These are phyloP conservation scores for Panaeolus papilionaceus DNA, from an alignment of 768 basidiomycete species.

Conservation along the genomic window DNA sequence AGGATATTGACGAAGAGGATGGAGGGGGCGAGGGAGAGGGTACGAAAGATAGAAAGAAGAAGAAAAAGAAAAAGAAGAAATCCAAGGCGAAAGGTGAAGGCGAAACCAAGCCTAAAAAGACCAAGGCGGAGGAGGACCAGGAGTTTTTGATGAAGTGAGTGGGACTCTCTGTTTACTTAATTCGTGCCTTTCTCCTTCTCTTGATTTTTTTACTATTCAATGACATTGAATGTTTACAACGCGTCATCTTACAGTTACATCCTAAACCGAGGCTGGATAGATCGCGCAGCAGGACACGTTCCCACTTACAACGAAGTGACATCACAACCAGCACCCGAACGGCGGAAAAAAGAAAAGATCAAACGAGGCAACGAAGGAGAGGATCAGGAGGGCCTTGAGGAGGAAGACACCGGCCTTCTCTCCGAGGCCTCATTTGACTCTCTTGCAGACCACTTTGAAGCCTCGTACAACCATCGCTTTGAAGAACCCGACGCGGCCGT, in stretches of 20 bases:
- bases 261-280: conserved; percentile 97
- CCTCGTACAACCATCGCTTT: conserved; percentile 97
- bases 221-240: conserved; percentile 6
- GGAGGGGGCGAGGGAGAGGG: conserved; percentile 26
- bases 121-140: conserved; percentile 73
- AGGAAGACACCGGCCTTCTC: conserved; percentile 48
- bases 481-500: conserved; percentile 83
- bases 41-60: conserved; percentile 42
- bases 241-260: conserved; percentile 72
- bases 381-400: conserved; percentile 22
- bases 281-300: conserved; percentile 70
- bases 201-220: conserved; percentile 4
- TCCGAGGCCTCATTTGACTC: conserved; percentile 74
- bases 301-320: conserved; percentile 90
- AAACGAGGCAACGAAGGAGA: conserved; percentile 34
- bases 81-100: conserved; percentile 39
- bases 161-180: conserved; percentile 4
- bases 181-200: conserved; percentile 3
- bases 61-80: conserved; percentile 34
- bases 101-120: conserved; percentile 32
- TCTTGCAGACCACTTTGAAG: conserved; percentile 90
- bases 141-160: conserved; percentile 91
- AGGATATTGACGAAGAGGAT: conserved; percentile 31
- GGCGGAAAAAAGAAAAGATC: conserved; percentile 33
- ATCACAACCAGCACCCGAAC: conserved; percentile 33